Percentiles rank a stretch among this genome's conserved stretches.
Evolutionary conservation across 768 basidiomycete genomes (phyloP).

Genomic region (Glaciozyma martinii): DNA sequence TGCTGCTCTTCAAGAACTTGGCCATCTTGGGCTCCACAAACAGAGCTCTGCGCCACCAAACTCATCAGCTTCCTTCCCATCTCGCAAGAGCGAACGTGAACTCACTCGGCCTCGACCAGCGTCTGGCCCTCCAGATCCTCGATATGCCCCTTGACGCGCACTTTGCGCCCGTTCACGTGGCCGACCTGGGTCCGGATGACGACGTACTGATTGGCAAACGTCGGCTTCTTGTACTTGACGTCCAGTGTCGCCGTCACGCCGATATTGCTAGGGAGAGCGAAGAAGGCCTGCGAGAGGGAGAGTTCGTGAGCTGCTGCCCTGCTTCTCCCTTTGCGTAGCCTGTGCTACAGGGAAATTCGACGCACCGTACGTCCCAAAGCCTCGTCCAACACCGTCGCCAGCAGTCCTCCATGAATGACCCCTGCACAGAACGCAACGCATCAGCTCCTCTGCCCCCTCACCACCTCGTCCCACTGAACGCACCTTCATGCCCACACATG

Average conservation of each 20-base stretch:
- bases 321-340: too few relatives aligned
- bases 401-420: constrained; percentile 82
- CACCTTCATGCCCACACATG: constrained; percentile 60
- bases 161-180: constrained; percentile 69
- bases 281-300: constrained; percentile 55
- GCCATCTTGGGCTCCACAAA: constrained; percentile 89
- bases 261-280: constrained; percentile 75
- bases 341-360: constrained; percentile 6
- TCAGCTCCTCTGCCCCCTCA: too few relatives aligned
- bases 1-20: constrained; percentile 51
- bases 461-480: too few relatives aligned
- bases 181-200: constrained; percentile 62
- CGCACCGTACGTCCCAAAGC: constrained; percentile 63
- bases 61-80: not conserved
- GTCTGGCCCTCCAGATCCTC: constrained; percentile 73
- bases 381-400: constrained; percentile 87
- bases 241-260: constrained; percentile 83
- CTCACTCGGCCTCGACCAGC: constrained; percentile 73
- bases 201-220: constrained; percentile 54
- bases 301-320: not conserved
- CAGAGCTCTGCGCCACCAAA: constrained; percentile 49
- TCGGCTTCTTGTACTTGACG: constrained; percentile 72
- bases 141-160: constrained; percentile 57
- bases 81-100: constrained; percentile 26
- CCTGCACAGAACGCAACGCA: too few relatives aligned